These are phyloP conservation scores for Seiridium cupressi DNA, from an alignment of 2,329 filamentous ascomycete species.

Conservation along the genomic window DNA sequence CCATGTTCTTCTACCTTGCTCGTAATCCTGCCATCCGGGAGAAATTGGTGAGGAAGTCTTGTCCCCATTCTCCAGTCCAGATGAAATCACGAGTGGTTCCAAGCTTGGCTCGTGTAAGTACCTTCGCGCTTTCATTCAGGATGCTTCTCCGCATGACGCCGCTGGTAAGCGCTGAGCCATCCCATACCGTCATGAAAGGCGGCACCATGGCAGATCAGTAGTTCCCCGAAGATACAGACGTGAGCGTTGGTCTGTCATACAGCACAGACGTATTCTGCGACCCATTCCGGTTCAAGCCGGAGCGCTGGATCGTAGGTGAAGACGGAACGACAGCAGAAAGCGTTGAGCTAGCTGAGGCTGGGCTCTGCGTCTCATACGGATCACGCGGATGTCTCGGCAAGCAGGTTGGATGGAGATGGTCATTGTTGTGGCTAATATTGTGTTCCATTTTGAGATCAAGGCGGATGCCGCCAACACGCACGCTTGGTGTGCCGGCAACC, in stretches of 20 bases:
- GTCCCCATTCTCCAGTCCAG: constrained; percentile 1
- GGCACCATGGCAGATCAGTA: constrained; percentile 6
- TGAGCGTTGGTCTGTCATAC: constrained; percentile 10
- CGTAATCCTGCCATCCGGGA: constrained; percentile 2
- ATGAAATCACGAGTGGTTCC: constrained; percentile 3
- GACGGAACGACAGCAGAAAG: constrained; percentile 1
- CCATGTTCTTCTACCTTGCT: constrained; percentile 7
- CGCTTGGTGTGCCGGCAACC: neutral
- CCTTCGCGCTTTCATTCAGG: constrained; percentile 14
- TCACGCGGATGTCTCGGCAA: constrained; percentile 1
- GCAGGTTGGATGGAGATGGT: constrained; percentile 6
- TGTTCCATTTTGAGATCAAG: constrained; percentile 4
- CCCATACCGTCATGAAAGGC: constrained; percentile 7
- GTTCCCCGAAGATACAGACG: constrained; percentile 6
- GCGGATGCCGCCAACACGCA: neutral
- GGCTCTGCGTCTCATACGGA: constrained; percentile 1
- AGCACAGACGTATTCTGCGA: constrained; percentile 7
- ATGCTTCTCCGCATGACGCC: constrained; percentile 13
- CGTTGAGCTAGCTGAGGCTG: constrained; percentile 3
- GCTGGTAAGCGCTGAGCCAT: constrained; percentile 7
- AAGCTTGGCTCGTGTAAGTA: constrained; percentile 7
- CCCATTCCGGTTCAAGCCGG: constrained; percentile 11
- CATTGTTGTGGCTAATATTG: constrained; percentile 2
- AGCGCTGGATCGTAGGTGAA: constrained; percentile 16
- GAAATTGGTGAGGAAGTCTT: constrained; percentile 8